Evolutionary conservation across 306 rosid genomes (phyloP).

Genomic region (Herpetospermum pedunculosum): DNA sequence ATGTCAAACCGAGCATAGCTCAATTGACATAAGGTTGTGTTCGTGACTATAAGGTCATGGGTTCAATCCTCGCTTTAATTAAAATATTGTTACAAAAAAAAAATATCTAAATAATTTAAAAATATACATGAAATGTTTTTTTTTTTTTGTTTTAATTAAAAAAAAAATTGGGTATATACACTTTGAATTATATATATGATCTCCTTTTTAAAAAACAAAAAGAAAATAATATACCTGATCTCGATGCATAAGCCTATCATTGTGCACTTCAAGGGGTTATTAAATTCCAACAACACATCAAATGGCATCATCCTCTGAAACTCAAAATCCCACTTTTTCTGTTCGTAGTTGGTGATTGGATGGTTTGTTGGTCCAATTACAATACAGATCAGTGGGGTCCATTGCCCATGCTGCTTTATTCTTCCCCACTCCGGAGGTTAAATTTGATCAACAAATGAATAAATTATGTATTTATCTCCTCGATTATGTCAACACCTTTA

Average conservation of each 20-base stretch:
- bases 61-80: too few species aligned
- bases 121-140: too few species aligned
- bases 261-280: slow-evolving; percentile 1
- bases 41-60: too few species aligned
- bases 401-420: neutral
- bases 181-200: too few species aligned
- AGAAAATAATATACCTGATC: neutral
- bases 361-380: slow-evolving; percentile 1
- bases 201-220: neutral
- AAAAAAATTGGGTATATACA: too few species aligned
- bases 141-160: too few species aligned
- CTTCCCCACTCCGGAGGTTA: neutral
- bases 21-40: too few species aligned
- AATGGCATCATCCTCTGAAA: neutral
- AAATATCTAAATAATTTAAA: too few species aligned
- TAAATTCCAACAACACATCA: neutral
- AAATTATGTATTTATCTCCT: neutral
- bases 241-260: neutral
- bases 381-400: neutral
- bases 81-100: too few species aligned
- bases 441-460: neutral
- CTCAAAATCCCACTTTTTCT: neutral
- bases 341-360: neutral
- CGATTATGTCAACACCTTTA: neutral
- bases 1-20: too few species aligned